phyloP scores from a whole-genome alignment of 2,329 filamentous ascomycete species.

The Cercospora sp. region DNA sequence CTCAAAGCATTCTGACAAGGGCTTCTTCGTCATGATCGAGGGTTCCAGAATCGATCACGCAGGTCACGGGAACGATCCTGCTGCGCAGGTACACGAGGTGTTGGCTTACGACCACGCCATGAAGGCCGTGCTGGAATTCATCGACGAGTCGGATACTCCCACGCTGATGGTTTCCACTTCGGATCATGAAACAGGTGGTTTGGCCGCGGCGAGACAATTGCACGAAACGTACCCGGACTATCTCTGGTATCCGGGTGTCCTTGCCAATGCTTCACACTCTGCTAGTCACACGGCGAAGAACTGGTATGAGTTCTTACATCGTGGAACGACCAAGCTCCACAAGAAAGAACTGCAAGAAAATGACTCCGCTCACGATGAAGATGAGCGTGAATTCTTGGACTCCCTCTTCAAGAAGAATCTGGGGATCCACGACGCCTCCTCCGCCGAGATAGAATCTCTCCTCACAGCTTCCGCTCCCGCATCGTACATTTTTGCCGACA shows the following conservation, averaged over 20 bases:
- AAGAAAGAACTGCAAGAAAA: background rate
- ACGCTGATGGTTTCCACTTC: constrained; percentile 86
- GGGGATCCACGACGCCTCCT: constrained; percentile 70
- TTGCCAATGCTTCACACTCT: constrained; percentile 76
- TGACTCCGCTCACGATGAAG: constrained; percentile 33
- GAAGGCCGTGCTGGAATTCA: constrained; percentile 77
- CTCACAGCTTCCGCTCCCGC: constrained; percentile 56
- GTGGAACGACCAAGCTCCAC: background rate
- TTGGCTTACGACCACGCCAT: constrained; percentile 93
- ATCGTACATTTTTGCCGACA: constrained; percentile 70
- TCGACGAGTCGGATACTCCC: constrained; percentile 70
- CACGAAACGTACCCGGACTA: constrained; percentile 65
- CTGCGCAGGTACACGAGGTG: constrained; percentile 71
- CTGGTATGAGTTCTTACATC: background rate
- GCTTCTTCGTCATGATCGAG: constrained; percentile 99
- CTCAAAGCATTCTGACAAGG: constrained; percentile 79
- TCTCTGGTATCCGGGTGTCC: constrained; percentile 77
- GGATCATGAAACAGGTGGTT: constrained; percentile 93
- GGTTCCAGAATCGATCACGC: constrained; percentile 95
- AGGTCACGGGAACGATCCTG: constrained; percentile 63
- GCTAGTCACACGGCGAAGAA: constrained; percentile 62
- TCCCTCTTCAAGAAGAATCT: constrained; percentile 69
- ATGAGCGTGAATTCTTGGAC: constrained; percentile 66
- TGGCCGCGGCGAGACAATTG: constrained; percentile 75
- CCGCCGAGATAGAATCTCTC: constrained; percentile 69